Conservation (phyloP, 2,329 filamentous ascomycete genomes). For the Arthrocladium fulminans region DNA sequence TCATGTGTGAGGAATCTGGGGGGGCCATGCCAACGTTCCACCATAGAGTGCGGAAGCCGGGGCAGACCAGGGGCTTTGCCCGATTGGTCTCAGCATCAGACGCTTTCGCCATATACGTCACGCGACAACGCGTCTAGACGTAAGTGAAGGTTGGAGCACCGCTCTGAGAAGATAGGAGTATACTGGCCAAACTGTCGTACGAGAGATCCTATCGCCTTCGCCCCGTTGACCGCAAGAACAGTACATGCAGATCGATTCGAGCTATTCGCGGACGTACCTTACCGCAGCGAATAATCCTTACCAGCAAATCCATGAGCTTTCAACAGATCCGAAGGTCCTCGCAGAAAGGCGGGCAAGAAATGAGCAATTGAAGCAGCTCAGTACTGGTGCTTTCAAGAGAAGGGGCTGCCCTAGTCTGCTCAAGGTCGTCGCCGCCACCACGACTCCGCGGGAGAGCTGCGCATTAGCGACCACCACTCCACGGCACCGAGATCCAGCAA, state of each 20-base stretch:
- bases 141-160: background rate
- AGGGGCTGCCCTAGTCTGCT: background rate
- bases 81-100: no score
- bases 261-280: slow-evolving; percentile 6
- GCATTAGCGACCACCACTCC: background rate
- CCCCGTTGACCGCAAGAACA: background rate
- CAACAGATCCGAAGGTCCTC: slow-evolving; percentile 1
- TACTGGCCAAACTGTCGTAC: background rate
- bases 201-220: background rate
- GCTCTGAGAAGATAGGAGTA: background rate
- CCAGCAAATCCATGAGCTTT: background rate
- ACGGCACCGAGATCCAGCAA: background rate
- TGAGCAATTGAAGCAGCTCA: background rate
- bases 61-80: no score
- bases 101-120: no score
- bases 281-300: slow-evolving; percentile 4
- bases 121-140: background rate
- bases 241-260: slow-evolving; percentile 2
- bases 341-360: slow-evolving; percentile 1
- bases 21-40: no score
- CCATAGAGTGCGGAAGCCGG: no score
- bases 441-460: no score
- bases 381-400: background rate
- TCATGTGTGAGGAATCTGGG: no score
- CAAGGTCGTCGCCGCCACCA: background rate